A percentile compares a stretch with the other conserved stretches of the same genome.
These are phyloP conservation scores for Galeopsis tetrahit DNA, from an alignment of 257 asterid genomes.

Conservation along the genomic window DNA sequence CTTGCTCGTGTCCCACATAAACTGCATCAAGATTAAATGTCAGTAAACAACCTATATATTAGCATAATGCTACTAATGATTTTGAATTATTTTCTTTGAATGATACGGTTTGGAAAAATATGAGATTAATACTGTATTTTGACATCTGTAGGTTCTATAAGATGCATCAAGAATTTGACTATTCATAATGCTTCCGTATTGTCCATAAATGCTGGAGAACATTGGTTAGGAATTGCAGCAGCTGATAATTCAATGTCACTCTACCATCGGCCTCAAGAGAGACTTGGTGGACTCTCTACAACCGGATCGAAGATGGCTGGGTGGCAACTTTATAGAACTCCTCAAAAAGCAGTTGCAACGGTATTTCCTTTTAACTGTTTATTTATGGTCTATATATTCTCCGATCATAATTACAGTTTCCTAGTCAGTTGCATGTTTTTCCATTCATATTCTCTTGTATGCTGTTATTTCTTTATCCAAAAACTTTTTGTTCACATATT, in stretches of 20 bases:
- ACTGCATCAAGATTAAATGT: background rate
- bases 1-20: background rate
- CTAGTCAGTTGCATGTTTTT: background rate
- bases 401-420: background rate
- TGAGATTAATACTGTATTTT: conserved; percentile 1
- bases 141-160: conserved; percentile 63
- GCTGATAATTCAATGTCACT: conserved; percentile 99
- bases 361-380: conserved; percentile 44
- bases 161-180: conserved; percentile 82
- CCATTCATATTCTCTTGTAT: background rate
- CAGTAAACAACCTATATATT: background rate
- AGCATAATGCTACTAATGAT: conserved; percentile 1
- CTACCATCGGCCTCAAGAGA: conserved; percentile 94
- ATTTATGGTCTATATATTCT: conserved; percentile 15
- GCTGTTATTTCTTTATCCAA: background rate
- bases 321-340: conserved; percentile 97
- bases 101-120: background rate
- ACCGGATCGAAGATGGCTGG: conserved; percentile 85
- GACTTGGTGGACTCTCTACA: conserved; percentile 75
- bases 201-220: conserved; percentile 89
- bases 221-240: conserved; percentile 97
- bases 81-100: conserved; percentile 1
- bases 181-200: conserved; percentile 72
- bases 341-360: conserved; percentile 84
- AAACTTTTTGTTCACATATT: conserved; percentile 1